Evolutionary conservation across 768 basidiomycete species (phyloP), one percentile per base, ranked within the genome.

Genomic region (Boletus patriciae): DNA sequence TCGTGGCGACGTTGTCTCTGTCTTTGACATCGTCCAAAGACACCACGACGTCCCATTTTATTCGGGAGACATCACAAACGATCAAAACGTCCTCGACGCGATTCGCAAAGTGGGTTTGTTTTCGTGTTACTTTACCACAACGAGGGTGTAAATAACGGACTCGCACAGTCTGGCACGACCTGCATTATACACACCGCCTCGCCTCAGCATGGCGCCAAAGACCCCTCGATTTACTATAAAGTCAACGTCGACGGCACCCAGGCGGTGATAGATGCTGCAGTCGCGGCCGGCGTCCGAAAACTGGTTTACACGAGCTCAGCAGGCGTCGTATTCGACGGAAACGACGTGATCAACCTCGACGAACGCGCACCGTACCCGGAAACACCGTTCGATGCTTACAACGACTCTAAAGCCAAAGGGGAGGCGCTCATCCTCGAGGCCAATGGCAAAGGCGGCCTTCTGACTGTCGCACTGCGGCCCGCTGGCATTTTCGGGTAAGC

Each of bases 121-220:
- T 47, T 46, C 13, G 25, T 12, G 15, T 7, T 40, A 3, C 19
- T 46, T 21, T 15, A n/a, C 18, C 18, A 7, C 25, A 5, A 34
- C 2, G 13, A 19, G 10, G 19, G 31, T 3, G 0, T 21, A 6
- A 51, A 42, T 53, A 25, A 53, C 12, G 6, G 6, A 36, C 4
- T 25, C 21, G 18, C 47, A 36, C 52, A 93, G 89, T 88, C 87
- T 59, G 85, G 86, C 38, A 81, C 93, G 27, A 94, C 92, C 0
- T 92, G 90, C 65, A 90, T 98, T 60, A 92, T 99, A 59, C 97
- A 99, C 72, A 98, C 95, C 11, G 97, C 95, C 18, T 95, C 94
- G 8, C 86, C 86, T 0, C 83, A 83, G 6, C 88, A 85, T 62
- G 90, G 83, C 15, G 80, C 78, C 50, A 82, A 83, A 54, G 79